Evolutionary conservation across 257 asterid genomes (phyloP), one percentile per base, ranked within the genome.

Genomic region (Solanum virginianum): DNA sequence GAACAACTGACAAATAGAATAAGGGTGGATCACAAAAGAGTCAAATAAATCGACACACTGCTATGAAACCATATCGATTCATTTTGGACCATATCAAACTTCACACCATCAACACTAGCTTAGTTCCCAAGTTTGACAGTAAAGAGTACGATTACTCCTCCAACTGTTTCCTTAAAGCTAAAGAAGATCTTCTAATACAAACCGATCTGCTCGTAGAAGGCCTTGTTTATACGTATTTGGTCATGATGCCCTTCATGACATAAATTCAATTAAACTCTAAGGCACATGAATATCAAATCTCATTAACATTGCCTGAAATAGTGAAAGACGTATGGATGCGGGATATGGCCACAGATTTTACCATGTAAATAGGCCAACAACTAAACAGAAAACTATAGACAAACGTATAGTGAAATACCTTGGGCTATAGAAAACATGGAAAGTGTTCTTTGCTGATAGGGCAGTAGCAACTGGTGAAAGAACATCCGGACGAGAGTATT

Each of bases 401-500:
- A 53, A 47, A 79, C 26, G 16, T 53, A 26, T 79, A 20, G 85
- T 29, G 80, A 47, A 12, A 71, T 93, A 97, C 99, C 99, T 92
- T 80, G 99, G 97, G 89, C 97, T 91, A 87, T 92, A 94, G 92
- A 90, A 95, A 84, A 95, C 92, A 70, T 92, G 88, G 82, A 95
- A 95, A 5, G 90, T 49, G 80, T 84, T 88, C 62, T 91, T 93
- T 88, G 70, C 87, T 53, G 95, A 92, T 77, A 92, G 81, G 83
- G 99, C 95, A 83, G 88, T 91, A 57, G 98, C 97, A 71, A 92
- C 95, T 10, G 94, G 89, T 7, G 95, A 92, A 36, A 97, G 98
- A 80, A 95, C 93, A 85, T 86, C 90, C 83, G 94, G 91, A 88
- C 90, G 92, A 85, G 96, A 90, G 86, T 71, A 91, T 91, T 96